Base-by-base conservation (phyloP, 768 basidiomycete species). In the Auriscalpium microsporum region DNA sequence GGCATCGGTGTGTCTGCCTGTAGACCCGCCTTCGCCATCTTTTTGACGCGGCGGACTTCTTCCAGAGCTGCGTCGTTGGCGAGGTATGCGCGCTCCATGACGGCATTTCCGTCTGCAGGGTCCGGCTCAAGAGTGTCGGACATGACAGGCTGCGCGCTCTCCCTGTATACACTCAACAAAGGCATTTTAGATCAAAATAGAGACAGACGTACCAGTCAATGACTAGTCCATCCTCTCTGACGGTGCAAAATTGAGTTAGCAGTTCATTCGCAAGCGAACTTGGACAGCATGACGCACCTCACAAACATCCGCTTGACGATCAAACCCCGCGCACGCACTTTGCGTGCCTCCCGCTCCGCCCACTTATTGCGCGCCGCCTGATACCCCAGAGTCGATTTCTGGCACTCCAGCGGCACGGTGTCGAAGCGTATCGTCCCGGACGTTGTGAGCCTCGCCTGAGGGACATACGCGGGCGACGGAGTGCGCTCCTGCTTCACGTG, bases 171-270 rank as follows among this genome's bases (percentile, higher is more conserved):
- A 37, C 10, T 16, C 14, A 7, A 10, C 7, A 4, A 7, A 10
- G 33, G 40, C 42, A 11, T 16, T 5, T 19, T 8, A 47, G 8
- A 59, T 28, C 40, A 52, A 13, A 45, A 52, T 45, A 14, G 23
- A 35, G 13, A 16, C 13, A 36, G n/a, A 28, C 40, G 36, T 23
- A 61, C 60, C 60, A 61, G 14, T 61, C 60, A n/a, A 61, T 61
- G 8, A 59, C 60, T 58, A 61, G 59, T n/a, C 60, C 60, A 13
- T 61, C 60, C 34, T 61, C 60, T 53, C 60, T 61, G 34, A 14
- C 11, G 16, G 7, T 9, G 13, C 9, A 19, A 45, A 8, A 16
- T 42, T 34, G n/a, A 16, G 28, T 52, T 17, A 51, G 28, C 48
- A 44, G 34, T 17, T 17, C 13, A 38, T 50, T 8, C 14, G 23